Conservation (phyloP, 805 yeast species). For the Pichia californica region DNA sequence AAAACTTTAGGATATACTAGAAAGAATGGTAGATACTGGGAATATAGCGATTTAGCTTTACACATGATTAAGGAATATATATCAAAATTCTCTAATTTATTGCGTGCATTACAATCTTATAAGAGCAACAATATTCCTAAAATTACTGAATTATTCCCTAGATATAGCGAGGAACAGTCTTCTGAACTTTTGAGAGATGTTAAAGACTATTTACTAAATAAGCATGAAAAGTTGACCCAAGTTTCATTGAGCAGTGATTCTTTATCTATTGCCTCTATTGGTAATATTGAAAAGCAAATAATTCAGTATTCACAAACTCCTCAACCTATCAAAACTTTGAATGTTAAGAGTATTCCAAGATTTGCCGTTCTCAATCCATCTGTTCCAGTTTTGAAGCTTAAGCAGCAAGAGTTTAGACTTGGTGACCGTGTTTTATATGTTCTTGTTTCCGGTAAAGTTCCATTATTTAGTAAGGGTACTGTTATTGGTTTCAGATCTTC, state of each 20-base stretch:
- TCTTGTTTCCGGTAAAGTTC: slow-evolving; percentile 83
- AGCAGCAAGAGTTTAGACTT: slow-evolving; percentile 67
- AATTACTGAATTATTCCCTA: slow-evolving; percentile 32
- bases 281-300: slow-evolving; percentile 58
- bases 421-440: slow-evolving; percentile 90
- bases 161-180: slow-evolving; percentile 35
- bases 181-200: slow-evolving; percentile 34
- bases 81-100: slow-evolving; percentile 54
- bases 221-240: slow-evolving; percentile 41
- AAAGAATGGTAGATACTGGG: slow-evolving; percentile 67
- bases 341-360: slow-evolving; percentile 76
- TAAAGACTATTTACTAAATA: slow-evolving; percentile 41
- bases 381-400: slow-evolving; percentile 62
- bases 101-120: slow-evolving; percentile 29
- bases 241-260: slow-evolving; percentile 77
- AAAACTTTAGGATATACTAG: slow-evolving; percentile 87
- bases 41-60: slow-evolving; percentile 69
- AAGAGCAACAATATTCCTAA: slow-evolving; percentile 31
- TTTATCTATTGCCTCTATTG: slow-evolving; percentile 57
- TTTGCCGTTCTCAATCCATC: slow-evolving; percentile 75
- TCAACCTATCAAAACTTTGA: slow-evolving; percentile 43
- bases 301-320: slow-evolving; percentile 39
- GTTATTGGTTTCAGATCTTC: slow-evolving; percentile 59
- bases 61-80: slow-evolving; percentile 57
- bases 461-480: slow-evolving; percentile 82